Evolutionary conservation across 768 basidiomycete genomes (phyloP), one percentile per base, ranked within the genome.

Genomic region (Rhizopogon vesiculosus): DNA sequence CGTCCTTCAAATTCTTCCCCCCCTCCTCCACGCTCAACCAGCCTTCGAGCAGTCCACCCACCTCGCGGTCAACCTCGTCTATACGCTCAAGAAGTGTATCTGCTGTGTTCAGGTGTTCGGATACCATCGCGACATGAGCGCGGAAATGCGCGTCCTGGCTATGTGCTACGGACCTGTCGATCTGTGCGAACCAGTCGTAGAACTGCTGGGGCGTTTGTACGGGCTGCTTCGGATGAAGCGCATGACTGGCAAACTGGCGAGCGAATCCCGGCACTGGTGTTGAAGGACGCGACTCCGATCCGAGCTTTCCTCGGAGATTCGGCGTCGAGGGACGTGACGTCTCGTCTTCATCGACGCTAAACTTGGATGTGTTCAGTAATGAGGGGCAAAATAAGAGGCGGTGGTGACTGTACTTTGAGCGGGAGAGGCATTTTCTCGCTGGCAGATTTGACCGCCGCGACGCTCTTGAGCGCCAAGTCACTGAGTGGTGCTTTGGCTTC

Each of bases 161-260:
- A 64, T 93, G 93, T 7, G 93, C 89, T 39, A 97, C 91, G 3
- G 89, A 89, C 15, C 89, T 80, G 60, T 97, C 94, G 52, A 99
- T 85, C 41, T 89, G 78, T 3, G 91, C 79, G 69, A 94, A 96
- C 88, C 94, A 97, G 72, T 98, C 96, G 66, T 95, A 93, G 71
- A 99, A 96, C 61, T 98, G 93, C 63, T 98, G 93, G 1, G 94
- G 88, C 0, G 93, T 96, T 59, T 88, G 82, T 40, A 98, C 86
- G 5, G 91, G 87, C 41, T 84, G 80, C 49, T 80, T 82, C 2
- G 91, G 89, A 64, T 89, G 87, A 15, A 92, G 73, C 0, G 85
- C 78, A 64, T 88, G 83, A 7, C 72, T 64, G 12, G 65, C 42
- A 12, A 55, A 49, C 3, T 66, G 57, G 54, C 64, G 69, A 45